Evolutionary conservation across 345 rosid species (phyloP).

Genomic region (Sonneratia caseolaris): DNA sequence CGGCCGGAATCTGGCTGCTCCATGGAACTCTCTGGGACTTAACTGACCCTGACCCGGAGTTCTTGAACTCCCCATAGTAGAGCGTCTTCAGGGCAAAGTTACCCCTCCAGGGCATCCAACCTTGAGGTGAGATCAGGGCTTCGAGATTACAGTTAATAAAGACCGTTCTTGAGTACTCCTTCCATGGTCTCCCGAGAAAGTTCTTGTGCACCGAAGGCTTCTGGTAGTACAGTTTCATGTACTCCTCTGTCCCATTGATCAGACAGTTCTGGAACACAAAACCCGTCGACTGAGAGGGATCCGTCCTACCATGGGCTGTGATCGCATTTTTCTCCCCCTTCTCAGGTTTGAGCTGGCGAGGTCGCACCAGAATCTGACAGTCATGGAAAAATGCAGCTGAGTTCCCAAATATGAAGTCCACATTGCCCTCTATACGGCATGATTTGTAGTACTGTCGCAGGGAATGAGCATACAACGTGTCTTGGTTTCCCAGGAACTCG

Average conservation of each 20-base stretch:
- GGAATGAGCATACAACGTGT: slow-evolving; percentile 35
- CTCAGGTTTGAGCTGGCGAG: slow-evolving; percentile 34
- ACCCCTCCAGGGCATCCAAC: slow-evolving; percentile 39
- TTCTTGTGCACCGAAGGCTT: slow-evolving; percentile 30
- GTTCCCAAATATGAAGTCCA: slow-evolving; percentile 45
- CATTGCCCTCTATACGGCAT: slow-evolving; percentile 36
- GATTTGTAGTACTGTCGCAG: slow-evolving; percentile 45
- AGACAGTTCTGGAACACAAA: slow-evolving; percentile 31
- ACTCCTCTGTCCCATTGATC: slow-evolving; percentile 35
- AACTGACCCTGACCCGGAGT: slow-evolving; percentile 26
- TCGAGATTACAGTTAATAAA: slow-evolving; percentile 21
- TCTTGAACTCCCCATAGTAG: slow-evolving; percentile 39
- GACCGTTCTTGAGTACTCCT: slow-evolving; percentile 37
- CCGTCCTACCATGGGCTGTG: slow-evolving; percentile 40
- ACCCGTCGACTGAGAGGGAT: slow-evolving; percentile 37
- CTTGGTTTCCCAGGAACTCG: slow-evolving; percentile 37
- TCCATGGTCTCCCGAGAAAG: slow-evolving; percentile 45
- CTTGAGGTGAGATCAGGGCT: slow-evolving; percentile 22
- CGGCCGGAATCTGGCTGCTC: slow-evolving; percentile 29
- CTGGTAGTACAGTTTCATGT: slow-evolving; percentile 22
- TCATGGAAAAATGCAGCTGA: slow-evolving; percentile 31
- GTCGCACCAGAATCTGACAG: slow-evolving; percentile 28
- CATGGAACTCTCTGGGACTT: slow-evolving; percentile 20
- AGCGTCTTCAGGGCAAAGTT: slow-evolving; percentile 35
- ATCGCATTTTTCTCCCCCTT: slow-evolving; percentile 31